Evolutionary conservation across 495 filamentous ascomycete species (phyloP), one percentile per base, ranked within the genome.

Genomic region (Elasticomyces elasticus): DNA sequence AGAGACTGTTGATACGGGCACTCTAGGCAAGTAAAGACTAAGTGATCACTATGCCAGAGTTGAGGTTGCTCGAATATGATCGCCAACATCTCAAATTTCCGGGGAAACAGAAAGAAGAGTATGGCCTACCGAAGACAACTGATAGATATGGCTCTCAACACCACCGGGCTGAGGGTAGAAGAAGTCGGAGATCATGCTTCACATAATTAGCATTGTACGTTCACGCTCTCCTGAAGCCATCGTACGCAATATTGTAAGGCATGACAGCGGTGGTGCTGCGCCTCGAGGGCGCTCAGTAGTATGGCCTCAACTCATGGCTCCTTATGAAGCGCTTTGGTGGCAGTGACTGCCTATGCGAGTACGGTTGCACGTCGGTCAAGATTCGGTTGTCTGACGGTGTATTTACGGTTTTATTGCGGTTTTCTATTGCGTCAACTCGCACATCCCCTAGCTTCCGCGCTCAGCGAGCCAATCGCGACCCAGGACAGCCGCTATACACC

Each of bases 131-230:
- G 57, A 86, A 31, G 92, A 92, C 35, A 98, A 76, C 70, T 98
- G 92, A 69, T 97, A 98, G 54, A 98, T 97, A 72, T 98, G 92
- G 72, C 86, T 92, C 75, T 98, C 92, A 54, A 98, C 80, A 43
- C 92, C 92, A 80, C 81, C 90, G 38, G 91, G 89, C 62, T 97
- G 94, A 22, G 92, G 92, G 64, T 91, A 98, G 79, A 98, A 98
- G 79, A 91, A 96, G 74, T 98, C 92, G 76, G 91, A 89, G 75
- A 94, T 85, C 92, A 98, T 97, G 43, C 81, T 85, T 62, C 41
- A 47, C 3, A 38, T 50, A 35, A 63, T 67, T 44, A 64, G 61
- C 31, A 60, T 15, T 19, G 38, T 40, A 40, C 27, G 38, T 26
- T 17, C 13, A 45, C 22, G 20, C 30, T 9, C 9, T n/a, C 28